Percentiles rank a stretch among this genome's conserved stretches.
Conservation (phyloP, 1,284 basidiomycete species). For the Polyporus tsugae region DNA sequence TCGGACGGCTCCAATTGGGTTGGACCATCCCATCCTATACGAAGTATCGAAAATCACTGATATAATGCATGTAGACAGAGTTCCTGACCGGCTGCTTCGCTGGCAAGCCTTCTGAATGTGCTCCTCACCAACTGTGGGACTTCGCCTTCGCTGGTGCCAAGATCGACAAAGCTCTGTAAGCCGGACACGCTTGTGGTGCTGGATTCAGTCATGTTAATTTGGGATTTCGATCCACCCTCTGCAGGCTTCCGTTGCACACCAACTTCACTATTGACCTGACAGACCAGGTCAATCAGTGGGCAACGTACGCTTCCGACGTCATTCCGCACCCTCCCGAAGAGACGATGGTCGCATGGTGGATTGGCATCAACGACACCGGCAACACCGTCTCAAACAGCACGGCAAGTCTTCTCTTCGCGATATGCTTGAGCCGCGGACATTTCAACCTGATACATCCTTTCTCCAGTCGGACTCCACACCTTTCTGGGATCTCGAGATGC, state of each 20-base stretch:
- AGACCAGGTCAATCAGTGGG: slow-evolving; percentile 61
- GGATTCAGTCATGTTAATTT: not conserved
- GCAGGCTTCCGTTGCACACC: slow-evolving; percentile 49
- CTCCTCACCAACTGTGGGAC: slow-evolving; percentile 59
- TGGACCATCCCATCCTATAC: slow-evolving; percentile 5
- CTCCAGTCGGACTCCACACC: slow-evolving; percentile 46
- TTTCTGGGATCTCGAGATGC: slow-evolving; percentile 61
- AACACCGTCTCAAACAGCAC: slow-evolving; percentile 56
- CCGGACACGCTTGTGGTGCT: not conserved
- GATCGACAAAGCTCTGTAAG: slow-evolving; percentile 55
- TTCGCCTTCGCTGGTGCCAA: slow-evolving; percentile 66
- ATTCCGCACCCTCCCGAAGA: slow-evolving; percentile 52
- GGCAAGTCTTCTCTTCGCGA: not conserved
- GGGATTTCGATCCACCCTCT: not conserved
- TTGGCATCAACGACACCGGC: slow-evolving; percentile 66
- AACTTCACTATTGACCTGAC: slow-evolving; percentile 57
- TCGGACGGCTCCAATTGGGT: slow-evolving; percentile 65
- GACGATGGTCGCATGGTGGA: slow-evolving; percentile 64
- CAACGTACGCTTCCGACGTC: slow-evolving; percentile 50
- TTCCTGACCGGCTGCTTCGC: slow-evolving; percentile 59
- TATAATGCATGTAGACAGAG: slow-evolving; percentile 48
- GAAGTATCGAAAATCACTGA: not conserved
- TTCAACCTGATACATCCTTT: not conserved
- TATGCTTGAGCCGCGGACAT: not conserved
- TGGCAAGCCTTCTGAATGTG: slow-evolving; percentile 53